These are phyloP conservation scores for Saccharomycopsis oosterbeekiorum DNA, from an alignment of 805 yeast species.

Conservation along the genomic window DNA sequence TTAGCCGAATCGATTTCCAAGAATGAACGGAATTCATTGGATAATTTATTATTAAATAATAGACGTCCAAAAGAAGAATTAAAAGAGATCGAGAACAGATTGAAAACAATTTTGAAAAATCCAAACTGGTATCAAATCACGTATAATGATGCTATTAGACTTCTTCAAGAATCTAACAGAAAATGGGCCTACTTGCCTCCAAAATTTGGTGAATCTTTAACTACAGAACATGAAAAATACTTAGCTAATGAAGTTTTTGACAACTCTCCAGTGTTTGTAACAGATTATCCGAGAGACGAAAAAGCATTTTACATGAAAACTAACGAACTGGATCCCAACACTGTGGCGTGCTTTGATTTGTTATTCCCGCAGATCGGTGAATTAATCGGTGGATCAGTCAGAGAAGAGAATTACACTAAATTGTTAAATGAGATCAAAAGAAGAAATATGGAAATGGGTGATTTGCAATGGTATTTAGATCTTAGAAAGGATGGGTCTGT, in stretches of 20 bases:
- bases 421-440: constrained; percentile 41
- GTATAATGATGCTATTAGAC: constrained; percentile 63
- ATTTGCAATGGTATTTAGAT: constrained; percentile 72
- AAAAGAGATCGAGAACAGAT: constrained; percentile 36
- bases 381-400: constrained; percentile 85
- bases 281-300: constrained; percentile 68
- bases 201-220: constrained; percentile 62
- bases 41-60: constrained; percentile 20
- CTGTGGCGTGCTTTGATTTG: constrained; percentile 87
- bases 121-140: constrained; percentile 33
- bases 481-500: constrained; percentile 68
- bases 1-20: constrained; percentile 30
- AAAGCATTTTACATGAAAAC: constrained; percentile 91
- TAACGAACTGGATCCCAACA: constrained; percentile 32
- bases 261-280: constrained; percentile 70
- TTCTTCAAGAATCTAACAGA: constrained; percentile 30
- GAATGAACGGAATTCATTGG: constrained; percentile 23
- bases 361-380: constrained; percentile 90
- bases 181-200: constrained; percentile 36
- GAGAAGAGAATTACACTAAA: constrained; percentile 55
- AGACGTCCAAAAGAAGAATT: constrained; percentile 32
- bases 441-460: constrained; percentile 47
- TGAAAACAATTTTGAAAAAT: constrained; percentile 41
- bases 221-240: constrained; percentile 88
- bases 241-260: constrained; percentile 59